phyloP scores from a whole-genome alignment of 148 eudicot species.

The Dysphania ambrosioides region DNA sequence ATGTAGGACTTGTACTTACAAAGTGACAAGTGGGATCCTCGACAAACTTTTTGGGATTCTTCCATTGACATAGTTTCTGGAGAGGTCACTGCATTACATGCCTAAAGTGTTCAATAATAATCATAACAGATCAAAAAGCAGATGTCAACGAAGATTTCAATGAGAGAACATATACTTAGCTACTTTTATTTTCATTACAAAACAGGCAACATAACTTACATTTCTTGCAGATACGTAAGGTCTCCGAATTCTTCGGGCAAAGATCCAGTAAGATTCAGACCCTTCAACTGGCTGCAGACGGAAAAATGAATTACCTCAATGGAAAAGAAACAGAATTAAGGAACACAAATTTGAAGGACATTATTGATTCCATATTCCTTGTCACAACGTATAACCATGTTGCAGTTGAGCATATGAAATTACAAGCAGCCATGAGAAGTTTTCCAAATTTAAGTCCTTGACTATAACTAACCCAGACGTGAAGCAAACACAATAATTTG shows the following conservation, averaged over 20 bases:
- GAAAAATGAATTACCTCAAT: neutral
- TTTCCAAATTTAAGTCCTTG: neutral
- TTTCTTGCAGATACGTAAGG: constrained; percentile 43
- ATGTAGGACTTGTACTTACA: constrained; percentile 41
- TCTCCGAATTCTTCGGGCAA: constrained; percentile 57
- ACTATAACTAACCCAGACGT: neutral
- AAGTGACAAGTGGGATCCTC: constrained; percentile 42
- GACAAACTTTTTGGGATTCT: constrained; percentile 53
- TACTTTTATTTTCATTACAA: neutral
- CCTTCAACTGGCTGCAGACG: constrained; percentile 52
- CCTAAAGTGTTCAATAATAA: neutral
- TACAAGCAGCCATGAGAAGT: neutral
- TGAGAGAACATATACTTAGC: neutral
- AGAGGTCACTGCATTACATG: constrained; percentile 51
- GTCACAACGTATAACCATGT: too few relatives aligned
- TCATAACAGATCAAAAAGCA: neutral
- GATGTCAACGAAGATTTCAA: neutral
- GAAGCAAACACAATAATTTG: neutral
- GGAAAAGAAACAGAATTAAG: neutral
- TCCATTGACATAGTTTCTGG: constrained; percentile 65
- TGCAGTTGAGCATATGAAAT: too few relatives aligned
- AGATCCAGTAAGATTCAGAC: constrained; percentile 65
- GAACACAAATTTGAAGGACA: neutral
- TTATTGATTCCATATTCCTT: neutral
- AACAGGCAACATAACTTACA: constrained; percentile 43